Evolutionary conservation across 805 yeast species (phyloP).

Genomic region (Debaryomyces hansenii): DNA sequence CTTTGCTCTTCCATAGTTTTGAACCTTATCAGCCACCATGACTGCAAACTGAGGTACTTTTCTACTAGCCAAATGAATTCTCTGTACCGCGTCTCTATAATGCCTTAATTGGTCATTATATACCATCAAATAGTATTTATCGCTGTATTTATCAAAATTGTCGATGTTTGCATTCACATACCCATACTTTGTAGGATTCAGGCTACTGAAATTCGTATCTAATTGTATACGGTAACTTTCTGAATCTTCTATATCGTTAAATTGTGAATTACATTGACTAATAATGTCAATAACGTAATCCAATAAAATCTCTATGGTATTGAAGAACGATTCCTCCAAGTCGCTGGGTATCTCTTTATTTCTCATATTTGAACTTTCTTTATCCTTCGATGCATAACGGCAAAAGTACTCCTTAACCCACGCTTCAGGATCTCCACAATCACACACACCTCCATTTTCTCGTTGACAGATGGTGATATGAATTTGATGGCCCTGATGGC

Average conservation of each 20-base stretch:
- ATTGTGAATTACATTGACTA: conserved; percentile 47
- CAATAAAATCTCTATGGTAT: conserved; percentile 47
- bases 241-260: conserved; percentile 25
- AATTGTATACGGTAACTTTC: conserved; percentile 21
- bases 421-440: conserved; percentile 88
- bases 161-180: conserved; percentile 25
- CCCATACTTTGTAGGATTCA: conserved; percentile 46
- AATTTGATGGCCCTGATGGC: conserved; percentile 73
- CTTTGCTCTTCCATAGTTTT: conserved; percentile 65
- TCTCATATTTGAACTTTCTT: conserved; percentile 3
- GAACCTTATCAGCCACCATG: conserved; percentile 68
- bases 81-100: conserved; percentile 66
- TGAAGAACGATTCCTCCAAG: conserved; percentile 34
- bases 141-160: conserved; percentile 35
- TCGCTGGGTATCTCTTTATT: conserved; percentile 41
- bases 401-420: conserved; percentile 63
- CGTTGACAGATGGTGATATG: conserved; percentile 62
- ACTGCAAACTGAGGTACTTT: conserved; percentile 64
- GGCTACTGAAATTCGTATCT: conserved; percentile 29
- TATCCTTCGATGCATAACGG: conserved; percentile 22
- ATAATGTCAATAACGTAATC: conserved; percentile 66
- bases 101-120: conserved; percentile 84
- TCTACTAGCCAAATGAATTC: conserved; percentile 63
- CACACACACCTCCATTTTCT: conserved; percentile 80
- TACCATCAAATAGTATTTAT: conserved; percentile 54